These are phyloP conservation scores for Colletotrichum trifolii DNA, from an alignment of 2,329 filamentous ascomycete species.

Conservation along the genomic window DNA sequence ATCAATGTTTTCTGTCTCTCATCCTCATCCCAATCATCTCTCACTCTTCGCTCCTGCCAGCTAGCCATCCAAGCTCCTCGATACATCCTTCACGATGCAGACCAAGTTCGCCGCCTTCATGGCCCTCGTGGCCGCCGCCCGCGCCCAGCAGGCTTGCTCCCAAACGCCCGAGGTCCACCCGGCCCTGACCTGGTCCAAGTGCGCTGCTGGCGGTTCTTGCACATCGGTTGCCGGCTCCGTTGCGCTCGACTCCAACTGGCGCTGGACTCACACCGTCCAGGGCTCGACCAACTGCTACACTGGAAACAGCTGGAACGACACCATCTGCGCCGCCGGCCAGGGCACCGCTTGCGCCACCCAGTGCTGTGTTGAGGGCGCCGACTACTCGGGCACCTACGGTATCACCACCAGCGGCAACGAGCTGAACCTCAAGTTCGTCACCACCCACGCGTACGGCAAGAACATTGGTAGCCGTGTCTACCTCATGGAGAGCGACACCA, in stretches of 20 bases:
- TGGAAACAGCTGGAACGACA: conserved; percentile 60
- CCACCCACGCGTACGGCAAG: conserved; percentile 56
- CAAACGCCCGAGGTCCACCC: conserved; percentile 63
- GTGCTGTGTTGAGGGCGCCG: conserved; percentile 65
- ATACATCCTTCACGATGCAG: conserved; percentile 42
- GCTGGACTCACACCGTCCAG: conserved; percentile 64
- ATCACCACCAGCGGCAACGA: conserved; percentile 62
- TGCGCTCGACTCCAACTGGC: conserved; percentile 71
- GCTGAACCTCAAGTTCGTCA: conserved; percentile 68
- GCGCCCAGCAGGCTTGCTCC: conserved; percentile 64
- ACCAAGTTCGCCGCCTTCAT: conserved; percentile 46
- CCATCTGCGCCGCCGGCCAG: conserved; percentile 47
- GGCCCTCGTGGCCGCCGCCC: conserved; percentile 54
- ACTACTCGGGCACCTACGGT: conserved; percentile 64
- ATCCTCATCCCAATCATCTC: conserved; percentile 18
- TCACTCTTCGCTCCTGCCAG: conserved; percentile 9
- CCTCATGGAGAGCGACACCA: conserved; percentile 69
- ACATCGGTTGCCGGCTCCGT: conserved; percentile 60
- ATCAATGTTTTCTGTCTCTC: not conserved
- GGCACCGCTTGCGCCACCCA: conserved; percentile 57
- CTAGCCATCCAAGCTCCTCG: conserved; percentile 2
- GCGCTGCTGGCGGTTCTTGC: conserved; percentile 62
- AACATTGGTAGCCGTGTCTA: conserved; percentile 70
- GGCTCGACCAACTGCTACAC: conserved; percentile 67
- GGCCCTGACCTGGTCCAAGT: conserved; percentile 63